These are phyloP conservation scores for Ricinus communis DNA, from an alignment of 345 rosid species.

Conservation along the genomic window DNA sequence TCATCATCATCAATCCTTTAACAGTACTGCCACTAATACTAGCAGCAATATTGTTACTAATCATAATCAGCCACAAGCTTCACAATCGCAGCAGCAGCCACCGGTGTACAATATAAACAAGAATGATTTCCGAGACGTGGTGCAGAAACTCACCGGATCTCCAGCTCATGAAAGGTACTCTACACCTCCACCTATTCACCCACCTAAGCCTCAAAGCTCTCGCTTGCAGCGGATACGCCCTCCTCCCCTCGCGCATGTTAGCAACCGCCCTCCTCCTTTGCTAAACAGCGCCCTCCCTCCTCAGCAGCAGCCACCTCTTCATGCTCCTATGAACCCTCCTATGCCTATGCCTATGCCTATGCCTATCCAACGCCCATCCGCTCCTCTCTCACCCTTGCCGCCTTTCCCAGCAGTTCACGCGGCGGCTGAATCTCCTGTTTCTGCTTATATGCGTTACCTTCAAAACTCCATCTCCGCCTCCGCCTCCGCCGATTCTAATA, in stretches of 20 bases:
- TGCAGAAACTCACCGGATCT: conserved; percentile 93
- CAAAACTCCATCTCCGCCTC: conserved; percentile 43
- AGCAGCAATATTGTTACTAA: too few species aligned
- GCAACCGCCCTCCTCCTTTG: conserved; percentile 64
- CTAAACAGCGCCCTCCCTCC: conserved; percentile 35
- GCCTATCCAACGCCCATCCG: conserved; percentile 30
- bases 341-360: conserved; percentile 3
- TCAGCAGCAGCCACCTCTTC: conserved; percentile 7
- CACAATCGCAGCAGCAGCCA: conserved; percentile 45
- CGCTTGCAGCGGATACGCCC: conserved; percentile 94
- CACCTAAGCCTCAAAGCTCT: conserved; percentile 71
- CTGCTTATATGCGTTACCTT: conserved; percentile 73
- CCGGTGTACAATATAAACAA: conserved; percentile 96
- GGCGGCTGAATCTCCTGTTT: conserved; percentile 73
- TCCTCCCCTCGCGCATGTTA: conserved; percentile 73
- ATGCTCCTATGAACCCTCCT: conserved; percentile 2
- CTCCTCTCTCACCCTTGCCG: conserved; percentile 67
- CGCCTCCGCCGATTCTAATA: conserved; percentile 41
- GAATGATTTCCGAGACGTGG: conserved; percentile 86
- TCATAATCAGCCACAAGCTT: neutral
- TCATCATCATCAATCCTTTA: conserved; percentile 21
- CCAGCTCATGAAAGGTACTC: conserved; percentile 77
- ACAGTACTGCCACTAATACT: neutral
- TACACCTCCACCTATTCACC: conserved; percentile 70
- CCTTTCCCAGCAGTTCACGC: conserved; percentile 64